Base-by-base conservation (phyloP, 768 basidiomycete species). In the Plicaturopsis crispa region DNA sequence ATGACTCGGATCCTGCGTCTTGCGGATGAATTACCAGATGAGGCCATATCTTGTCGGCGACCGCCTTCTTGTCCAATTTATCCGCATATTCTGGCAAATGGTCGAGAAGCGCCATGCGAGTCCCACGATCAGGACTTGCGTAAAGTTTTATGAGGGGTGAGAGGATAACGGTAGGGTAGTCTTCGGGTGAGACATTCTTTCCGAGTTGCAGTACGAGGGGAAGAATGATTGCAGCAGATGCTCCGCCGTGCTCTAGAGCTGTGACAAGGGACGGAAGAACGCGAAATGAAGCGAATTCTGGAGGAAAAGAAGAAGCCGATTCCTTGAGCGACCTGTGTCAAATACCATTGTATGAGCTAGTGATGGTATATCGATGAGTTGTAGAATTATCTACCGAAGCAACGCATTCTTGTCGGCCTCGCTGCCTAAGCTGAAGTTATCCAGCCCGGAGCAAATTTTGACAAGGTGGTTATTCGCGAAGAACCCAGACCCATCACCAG, bases 51-150 rank as follows among this genome's bases (percentile, higher is more conserved):
- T 87, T 88, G 31, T 94, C 88, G 35, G 73, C 74, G 1, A 97
- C 88, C 0, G 69, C 75, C 59, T 80, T 85, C 54, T 84, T 81
- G 53, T 96, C 91, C 38, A 99, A 59, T 54, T 82, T 89, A 26
- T 91, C 91, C 6, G 74, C 80, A 51, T 89, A 97, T 39, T 88
- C 82, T 2, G 76, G 65, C 24, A 99, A 62, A 39, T 81, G 80
- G 38, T 98, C 92, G 12, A 98, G 70, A 33, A 99, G 62, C 4
- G 91, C 93, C 84, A 99, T 94, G 21, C 96, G 73, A 17, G 82
- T 89, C 1, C 91, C 92, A 32, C 96, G 75, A 59, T 99, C 96
- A 0, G 92, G 86, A 48, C 84, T 93, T 2, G 83, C 73, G 50
- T 73, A 98, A 24, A 97, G 68, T 56, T 83, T 88, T 31, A 90